Evolutionary conservation across 805 yeast genomes (phyloP).

Genomic region (Ogataea sp.): DNA sequence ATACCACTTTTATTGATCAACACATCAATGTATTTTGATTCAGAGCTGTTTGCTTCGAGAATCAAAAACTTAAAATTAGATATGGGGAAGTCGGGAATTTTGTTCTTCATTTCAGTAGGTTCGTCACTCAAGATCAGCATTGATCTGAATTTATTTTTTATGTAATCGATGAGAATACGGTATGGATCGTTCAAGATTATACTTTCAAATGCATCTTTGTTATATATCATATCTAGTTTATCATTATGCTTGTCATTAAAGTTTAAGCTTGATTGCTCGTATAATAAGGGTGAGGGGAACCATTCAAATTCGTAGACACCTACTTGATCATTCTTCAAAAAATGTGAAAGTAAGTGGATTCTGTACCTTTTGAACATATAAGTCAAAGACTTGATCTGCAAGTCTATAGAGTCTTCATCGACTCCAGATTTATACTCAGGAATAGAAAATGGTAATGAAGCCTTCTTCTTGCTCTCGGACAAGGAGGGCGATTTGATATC

Average conservation of each 20-base stretch:
- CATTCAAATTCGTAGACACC: conserved; percentile 20
- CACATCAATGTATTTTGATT: conserved; percentile 35
- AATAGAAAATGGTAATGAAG: conserved; percentile 34
- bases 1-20: conserved; percentile 39
- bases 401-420: conserved; percentile 48
- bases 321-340: conserved; percentile 24
- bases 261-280: conserved; percentile 5
- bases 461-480: conserved; percentile 5
- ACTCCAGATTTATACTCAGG: conserved; percentile 42
- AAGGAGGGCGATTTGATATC: no score
- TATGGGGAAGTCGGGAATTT: conserved; percentile 15
- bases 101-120: conserved; percentile 32
- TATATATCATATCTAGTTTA: conserved; percentile 51
- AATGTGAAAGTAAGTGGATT: conserved; percentile 34
- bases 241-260: conserved; percentile 11
- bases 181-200: conserved; percentile 47
- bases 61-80: conserved; percentile 28
- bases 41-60: conserved; percentile 32
- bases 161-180: conserved; percentile 57
- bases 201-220: conserved; percentile 33
- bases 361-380: conserved; percentile 49
- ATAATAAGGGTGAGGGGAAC: conserved; percentile 1
- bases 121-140: conserved; percentile 43
- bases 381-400: conserved; percentile 50
- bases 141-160: conserved; percentile 58